Conservation (phyloP, 257 asterid species). For the Asclepias syriaca region DNA sequence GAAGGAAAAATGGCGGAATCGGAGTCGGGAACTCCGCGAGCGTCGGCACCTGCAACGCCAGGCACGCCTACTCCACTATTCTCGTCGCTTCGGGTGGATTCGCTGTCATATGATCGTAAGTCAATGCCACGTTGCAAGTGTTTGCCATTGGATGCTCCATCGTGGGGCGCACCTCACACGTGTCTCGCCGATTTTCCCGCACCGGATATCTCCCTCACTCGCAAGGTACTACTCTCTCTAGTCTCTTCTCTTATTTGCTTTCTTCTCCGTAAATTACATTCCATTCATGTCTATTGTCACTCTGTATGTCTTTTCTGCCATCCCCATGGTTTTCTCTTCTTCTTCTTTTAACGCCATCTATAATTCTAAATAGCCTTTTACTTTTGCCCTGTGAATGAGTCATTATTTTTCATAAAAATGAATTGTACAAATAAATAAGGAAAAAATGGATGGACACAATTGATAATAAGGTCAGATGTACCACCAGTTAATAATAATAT, state of each 20-base stretch:
- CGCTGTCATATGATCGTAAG: slow-evolving; percentile 68
- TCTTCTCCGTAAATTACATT: background rate
- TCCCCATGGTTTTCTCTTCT: background rate
- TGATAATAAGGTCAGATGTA: too few species aligned
- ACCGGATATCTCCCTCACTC: slow-evolving; percentile 75
- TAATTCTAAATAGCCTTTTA: too few species aligned
- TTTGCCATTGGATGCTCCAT: slow-evolving; percentile 59
- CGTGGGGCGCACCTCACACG: slow-evolving; percentile 77
- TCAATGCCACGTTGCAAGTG: slow-evolving; percentile 95
- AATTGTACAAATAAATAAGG: too few species aligned
- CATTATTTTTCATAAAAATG: too few species aligned
- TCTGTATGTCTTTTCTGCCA: background rate
- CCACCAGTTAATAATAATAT: too few species aligned
- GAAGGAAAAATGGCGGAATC: slow-evolving; percentile 49
- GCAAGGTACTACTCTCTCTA: slow-evolving; percentile 50
- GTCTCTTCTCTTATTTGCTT: background rate
- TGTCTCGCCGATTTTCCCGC: slow-evolving; percentile 61
- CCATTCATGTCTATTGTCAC: background rate
- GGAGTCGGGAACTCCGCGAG: slow-evolving; percentile 41
- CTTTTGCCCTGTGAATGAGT: too few species aligned
- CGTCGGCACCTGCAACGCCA: slow-evolving; percentile 81
- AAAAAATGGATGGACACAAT: too few species aligned
- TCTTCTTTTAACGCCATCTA: too few species aligned
- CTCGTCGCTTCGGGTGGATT: slow-evolving; percentile 56
- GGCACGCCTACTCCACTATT: slow-evolving; percentile 80